Evolutionary conservation across 352 stramenopile species (phyloP).

Genomic region (Pythium aphanidermatum): DNA sequence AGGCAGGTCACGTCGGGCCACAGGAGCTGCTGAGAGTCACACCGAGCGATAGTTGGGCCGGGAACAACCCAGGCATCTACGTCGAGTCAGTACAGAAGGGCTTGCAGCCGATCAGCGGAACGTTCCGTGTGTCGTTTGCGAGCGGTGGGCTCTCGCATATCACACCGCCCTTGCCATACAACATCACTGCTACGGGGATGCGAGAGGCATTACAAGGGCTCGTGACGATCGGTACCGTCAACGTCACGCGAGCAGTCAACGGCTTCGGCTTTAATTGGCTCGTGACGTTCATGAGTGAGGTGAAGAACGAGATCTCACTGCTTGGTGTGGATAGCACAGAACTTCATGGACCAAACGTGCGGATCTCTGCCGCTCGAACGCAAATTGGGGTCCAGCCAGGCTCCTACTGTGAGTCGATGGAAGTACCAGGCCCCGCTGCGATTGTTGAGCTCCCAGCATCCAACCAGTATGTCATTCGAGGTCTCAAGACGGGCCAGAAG

Average conservation of each 20-base stretch:
- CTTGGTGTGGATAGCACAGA: conserved; percentile 88
- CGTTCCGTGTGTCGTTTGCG: conserved; percentile 76
- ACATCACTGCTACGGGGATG: conserved; percentile 80
- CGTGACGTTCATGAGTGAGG: conserved; percentile 90
- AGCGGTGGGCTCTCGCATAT: conserved; percentile 66
- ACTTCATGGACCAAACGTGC: conserved; percentile 88
- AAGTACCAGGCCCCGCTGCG: conserved; percentile 20
- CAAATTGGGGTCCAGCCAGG: conserved; percentile 59
- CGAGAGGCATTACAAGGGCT: conserved; percentile 88
- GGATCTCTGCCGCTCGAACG: conserved; percentile 68
- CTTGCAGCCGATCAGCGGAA: conserved; percentile 89
- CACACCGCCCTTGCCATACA: conserved; percentile 82
- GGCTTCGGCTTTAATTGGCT: conserved; percentile 95
- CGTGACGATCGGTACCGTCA: conserved; percentile 82
- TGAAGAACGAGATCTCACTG: conserved; percentile 70
- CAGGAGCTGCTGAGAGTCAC: conserved; percentile 83
- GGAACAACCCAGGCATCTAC: conserved; percentile 89
- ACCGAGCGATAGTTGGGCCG: conserved; percentile 89
- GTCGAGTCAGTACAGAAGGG: conserved; percentile 76
- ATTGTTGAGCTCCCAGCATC: conserved; percentile 27
- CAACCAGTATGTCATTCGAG: conserved; percentile 31
- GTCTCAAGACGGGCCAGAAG: conserved; percentile 45
- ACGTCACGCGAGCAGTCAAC: conserved; percentile 82
- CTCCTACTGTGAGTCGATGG: conserved; percentile 71
- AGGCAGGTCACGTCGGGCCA: conserved; percentile 66